Percentiles rank a stretch among this genome's conserved stretches.
phyloP scores from a whole-genome alignment of 306 rosid genomes.

The Cicer pinnatifidum region DNA sequence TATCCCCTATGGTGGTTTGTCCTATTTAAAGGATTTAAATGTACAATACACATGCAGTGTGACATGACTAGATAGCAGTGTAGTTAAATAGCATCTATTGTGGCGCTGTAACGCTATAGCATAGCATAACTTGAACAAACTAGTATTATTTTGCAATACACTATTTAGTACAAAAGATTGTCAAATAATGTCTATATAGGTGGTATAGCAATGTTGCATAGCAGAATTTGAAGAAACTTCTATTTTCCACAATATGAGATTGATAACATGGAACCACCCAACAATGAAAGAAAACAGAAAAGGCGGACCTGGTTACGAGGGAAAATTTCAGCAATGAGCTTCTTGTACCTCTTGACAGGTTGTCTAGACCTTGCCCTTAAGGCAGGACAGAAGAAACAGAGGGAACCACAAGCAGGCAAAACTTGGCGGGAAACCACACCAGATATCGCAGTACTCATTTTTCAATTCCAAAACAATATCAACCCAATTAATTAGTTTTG shows the following conservation, averaged over 20 bases:
- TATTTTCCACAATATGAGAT: no score
- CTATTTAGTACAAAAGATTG: no score
- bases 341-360: constrained; percentile 99
- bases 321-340: constrained; percentile 88
- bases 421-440: constrained; percentile 92
- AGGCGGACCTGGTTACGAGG: constrained; percentile 79
- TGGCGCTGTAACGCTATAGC: no score
- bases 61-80: background rate
- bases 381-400: constrained; percentile 89
- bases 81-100: no score
- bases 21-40: background rate
- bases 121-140: no score
- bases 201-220: no score
- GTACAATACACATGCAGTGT: background rate
- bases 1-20: background rate
- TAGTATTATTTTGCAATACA: no score
- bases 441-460: constrained; percentile 67
- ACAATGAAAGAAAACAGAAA: constrained; percentile 23
- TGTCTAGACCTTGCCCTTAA: constrained; percentile 95
- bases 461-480: constrained; percentile 16
- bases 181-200: no score
- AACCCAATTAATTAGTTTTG: constrained; percentile 29
- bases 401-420: constrained; percentile 85
- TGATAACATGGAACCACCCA: background rate
- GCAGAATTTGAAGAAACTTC: no score